These are phyloP conservation scores for Stachybotrys chartarum DNA, from an alignment of 2,329 filamentous ascomycete species.

Conservation along the genomic window DNA sequence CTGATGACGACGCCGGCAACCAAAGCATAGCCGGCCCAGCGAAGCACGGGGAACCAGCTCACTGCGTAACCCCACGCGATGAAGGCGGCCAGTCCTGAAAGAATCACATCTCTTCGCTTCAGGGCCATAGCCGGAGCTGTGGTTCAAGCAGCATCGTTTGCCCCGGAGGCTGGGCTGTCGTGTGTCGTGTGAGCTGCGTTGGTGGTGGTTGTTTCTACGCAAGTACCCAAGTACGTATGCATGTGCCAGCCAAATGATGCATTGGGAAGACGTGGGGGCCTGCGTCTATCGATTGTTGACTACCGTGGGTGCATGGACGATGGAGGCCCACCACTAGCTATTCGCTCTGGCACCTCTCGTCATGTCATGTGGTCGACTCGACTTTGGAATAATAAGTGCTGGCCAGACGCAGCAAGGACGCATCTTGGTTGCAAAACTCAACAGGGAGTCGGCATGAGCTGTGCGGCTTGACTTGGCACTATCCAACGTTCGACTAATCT, in stretches of 20 bases:
- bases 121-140: constrained; percentile 52
- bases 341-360: too few relatives aligned
- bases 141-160: constrained; percentile 23
- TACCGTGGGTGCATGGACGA: neutral
- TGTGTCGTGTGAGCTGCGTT: neutral
- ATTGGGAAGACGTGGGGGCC: neutral
- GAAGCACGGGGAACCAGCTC: constrained; percentile 74
- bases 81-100: constrained; percentile 64
- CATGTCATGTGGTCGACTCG: too few relatives aligned
- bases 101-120: constrained; percentile 63
- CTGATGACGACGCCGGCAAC: constrained; percentile 57
- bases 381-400: too few relatives aligned
- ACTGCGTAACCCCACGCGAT: constrained; percentile 83
- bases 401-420: too few relatives aligned
- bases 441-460: too few relatives aligned
- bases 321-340: neutral
- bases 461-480: too few relatives aligned
- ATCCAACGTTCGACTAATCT: too few relatives aligned
- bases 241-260: neutral
- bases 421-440: too few relatives aligned
- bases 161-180: neutral
- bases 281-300: neutral
- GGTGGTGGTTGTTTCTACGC: neutral
- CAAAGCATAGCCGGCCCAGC: constrained; percentile 82
- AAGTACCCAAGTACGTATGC: neutral